Conservation (phyloP, 257 asterid genomes). For the Ajuga chamaepitys region DNA sequence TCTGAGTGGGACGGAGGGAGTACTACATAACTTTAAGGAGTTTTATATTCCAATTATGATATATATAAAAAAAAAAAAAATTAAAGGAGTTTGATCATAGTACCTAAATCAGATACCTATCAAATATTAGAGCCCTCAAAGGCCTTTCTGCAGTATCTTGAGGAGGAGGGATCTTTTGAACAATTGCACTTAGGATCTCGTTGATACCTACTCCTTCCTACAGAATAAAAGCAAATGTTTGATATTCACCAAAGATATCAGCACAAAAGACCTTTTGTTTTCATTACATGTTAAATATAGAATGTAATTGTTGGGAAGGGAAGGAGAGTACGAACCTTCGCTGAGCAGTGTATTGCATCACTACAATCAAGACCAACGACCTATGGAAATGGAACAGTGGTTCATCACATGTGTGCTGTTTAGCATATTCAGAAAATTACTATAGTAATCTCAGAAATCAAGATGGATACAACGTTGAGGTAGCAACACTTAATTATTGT, state of each 20-base stretch:
- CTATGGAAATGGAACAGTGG: slow-evolving; percentile 37
- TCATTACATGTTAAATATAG: not conserved
- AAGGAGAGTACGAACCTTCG: slow-evolving; percentile 54
- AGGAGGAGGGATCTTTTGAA: slow-evolving; percentile 85
- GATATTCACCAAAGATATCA: not conserved
- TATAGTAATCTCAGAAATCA: not conserved
- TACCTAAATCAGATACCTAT: slow-evolving; percentile 78
- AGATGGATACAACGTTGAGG: not conserved
- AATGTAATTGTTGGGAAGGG: not conserved
- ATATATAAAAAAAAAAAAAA: not conserved
- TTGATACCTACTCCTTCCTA: slow-evolving; percentile 91
- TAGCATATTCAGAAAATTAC: slow-evolving; percentile 1
- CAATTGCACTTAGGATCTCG: slow-evolving; percentile 77
- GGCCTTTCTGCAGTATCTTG: slow-evolving; percentile 66
- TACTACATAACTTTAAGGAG: not conserved
- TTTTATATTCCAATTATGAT: not conserved
- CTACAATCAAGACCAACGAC: slow-evolving; percentile 92
- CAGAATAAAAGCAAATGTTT: slow-evolving; percentile 22
- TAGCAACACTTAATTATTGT: not conserved
- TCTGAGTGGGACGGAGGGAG: too few relatives aligned
- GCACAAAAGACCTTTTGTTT: not conserved
- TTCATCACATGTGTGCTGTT: slow-evolving; percentile 5
- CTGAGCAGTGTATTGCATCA: slow-evolving; percentile 85
- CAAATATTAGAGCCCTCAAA: slow-evolving; percentile 96
- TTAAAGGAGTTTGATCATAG: slow-evolving; percentile 35